Percentiles rank a stretch among this genome's conserved stretches.
Evolutionary conservation across 345 rosid genomes (phyloP).

Genomic region (Arabis alpina): DNA sequence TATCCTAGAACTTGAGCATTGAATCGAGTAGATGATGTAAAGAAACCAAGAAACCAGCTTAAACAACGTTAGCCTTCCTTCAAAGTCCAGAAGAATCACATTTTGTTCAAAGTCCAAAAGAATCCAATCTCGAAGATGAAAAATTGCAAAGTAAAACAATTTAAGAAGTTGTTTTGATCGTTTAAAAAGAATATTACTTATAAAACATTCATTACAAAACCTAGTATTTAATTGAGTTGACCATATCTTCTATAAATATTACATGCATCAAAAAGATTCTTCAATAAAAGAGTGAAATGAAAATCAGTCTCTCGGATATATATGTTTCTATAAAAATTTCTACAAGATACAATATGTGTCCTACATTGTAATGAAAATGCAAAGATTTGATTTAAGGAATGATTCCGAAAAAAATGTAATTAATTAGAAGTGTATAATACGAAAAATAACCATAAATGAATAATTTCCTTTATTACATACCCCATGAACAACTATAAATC

Average conservation of each 20-base stretch:
- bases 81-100: too few relatives aligned
- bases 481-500: slow-evolving; percentile 23
- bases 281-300: slow-evolving; percentile 19
- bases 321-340: slow-evolving; percentile 5
- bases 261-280: slow-evolving; percentile 5
- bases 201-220: too few relatives aligned
- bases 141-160: too few relatives aligned
- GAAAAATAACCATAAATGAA: slow-evolving; percentile 4
- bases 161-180: too few relatives aligned
- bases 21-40: too few relatives aligned
- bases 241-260: slow-evolving; percentile 8
- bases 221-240: background rate
- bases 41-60: too few relatives aligned
- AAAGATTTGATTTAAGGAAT: slow-evolving; percentile 9
- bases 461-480: slow-evolving; percentile 2
- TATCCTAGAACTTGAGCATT: too few relatives aligned
- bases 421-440: slow-evolving; percentile 20
- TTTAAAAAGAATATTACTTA: too few relatives aligned
- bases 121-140: too few relatives aligned
- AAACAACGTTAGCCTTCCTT: too few relatives aligned
- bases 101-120: too few relatives aligned
- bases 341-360: slow-evolving; percentile 9
- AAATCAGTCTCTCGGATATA: slow-evolving; percentile 13
- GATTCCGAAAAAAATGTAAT: slow-evolving; percentile 17
- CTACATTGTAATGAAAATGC: background rate